Base-by-base conservation (phyloP, 768 basidiomycete genomes). In the Kwoniella sp. region DNA sequence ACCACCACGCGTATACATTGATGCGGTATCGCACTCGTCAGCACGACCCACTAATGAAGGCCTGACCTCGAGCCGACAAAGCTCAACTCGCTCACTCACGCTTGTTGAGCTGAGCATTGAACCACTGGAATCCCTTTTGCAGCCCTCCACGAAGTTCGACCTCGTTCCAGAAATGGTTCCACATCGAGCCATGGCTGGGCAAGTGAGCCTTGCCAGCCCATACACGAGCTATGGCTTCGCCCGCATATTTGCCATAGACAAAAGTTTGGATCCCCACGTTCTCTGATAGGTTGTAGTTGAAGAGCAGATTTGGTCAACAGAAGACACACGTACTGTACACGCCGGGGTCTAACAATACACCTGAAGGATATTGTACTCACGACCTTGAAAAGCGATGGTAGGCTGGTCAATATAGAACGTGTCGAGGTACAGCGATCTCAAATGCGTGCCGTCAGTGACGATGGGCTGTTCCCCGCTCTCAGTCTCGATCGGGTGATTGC, bases 341-440 rank as follows among this genome's bases (percentile, higher is more conserved):
- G 23, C 23, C 20, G 38, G 8, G 15, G n/a, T n/a, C n/a, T n/a
- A n/a, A n/a, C n/a, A n/a, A n/a, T n/a, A n/a, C n/a, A n/a, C n/a
- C n/a, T 37, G 34, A 37, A 37, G 34, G 7, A 7, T 17, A 29
- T 34, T n/a, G n/a, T 15, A 68, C 67, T 68, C 30, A 68, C 67
- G 59, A 12, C 67, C 63, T 61, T 68, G 67, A 25, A 68, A 68
- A 45, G 67, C 67, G 31, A 68, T 50, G 15, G 67, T 68, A 17
- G 67, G 67, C 28, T 68, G 67, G 41, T 64, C 58, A 34, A 68
- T 68, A 41, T 64, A 68, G 58, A 68, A 68, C 8, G 55, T 56
- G 50, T 68, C 67, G 11, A 68, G 48, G 37, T 64, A 64, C 26
- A 68, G 48, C 5, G 62, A 64, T 23, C 61, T 51, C 15, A 65